These are phyloP conservation scores for Daldinia decipiens DNA, from an alignment of 495 filamentous ascomycete genomes.

Conservation along the genomic window DNA sequence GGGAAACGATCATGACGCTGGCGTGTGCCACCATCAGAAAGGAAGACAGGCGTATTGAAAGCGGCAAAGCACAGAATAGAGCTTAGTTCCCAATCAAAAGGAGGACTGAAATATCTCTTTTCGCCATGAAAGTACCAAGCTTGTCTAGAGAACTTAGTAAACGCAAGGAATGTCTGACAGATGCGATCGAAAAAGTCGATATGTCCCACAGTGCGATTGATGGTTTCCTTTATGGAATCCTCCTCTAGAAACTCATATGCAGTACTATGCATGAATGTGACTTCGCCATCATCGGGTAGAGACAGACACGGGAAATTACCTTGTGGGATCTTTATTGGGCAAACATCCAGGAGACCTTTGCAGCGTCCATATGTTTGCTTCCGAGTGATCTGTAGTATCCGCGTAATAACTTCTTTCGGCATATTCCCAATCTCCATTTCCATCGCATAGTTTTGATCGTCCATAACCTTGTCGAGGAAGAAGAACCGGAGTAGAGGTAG, in stretches of 20 bases:
- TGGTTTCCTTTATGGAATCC: background rate
- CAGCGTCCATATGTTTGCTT: background rate
- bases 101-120: background rate
- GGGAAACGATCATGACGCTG: background rate
- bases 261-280: slow-evolving; percentile 30
- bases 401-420: background rate
- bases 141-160: background rate
- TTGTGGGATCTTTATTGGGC: background rate
- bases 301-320: background rate
- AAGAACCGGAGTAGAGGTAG: background rate
- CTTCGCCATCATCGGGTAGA: background rate
- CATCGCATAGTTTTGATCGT: background rate
- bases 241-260: slow-evolving; percentile 18
- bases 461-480: background rate
- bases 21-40: background rate
- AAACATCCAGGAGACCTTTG: background rate
- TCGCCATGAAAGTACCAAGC: background rate
- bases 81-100: background rate
- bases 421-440: background rate
- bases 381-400: background rate
- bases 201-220: background rate
- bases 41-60: background rate
- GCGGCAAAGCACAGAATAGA: background rate
- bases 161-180: background rate
- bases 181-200: background rate